Evolutionary conservation across 805 yeast species (phyloP), one percentile per base, ranked within the genome.

Genomic region (Maudiozyma pseudohumilis): DNA sequence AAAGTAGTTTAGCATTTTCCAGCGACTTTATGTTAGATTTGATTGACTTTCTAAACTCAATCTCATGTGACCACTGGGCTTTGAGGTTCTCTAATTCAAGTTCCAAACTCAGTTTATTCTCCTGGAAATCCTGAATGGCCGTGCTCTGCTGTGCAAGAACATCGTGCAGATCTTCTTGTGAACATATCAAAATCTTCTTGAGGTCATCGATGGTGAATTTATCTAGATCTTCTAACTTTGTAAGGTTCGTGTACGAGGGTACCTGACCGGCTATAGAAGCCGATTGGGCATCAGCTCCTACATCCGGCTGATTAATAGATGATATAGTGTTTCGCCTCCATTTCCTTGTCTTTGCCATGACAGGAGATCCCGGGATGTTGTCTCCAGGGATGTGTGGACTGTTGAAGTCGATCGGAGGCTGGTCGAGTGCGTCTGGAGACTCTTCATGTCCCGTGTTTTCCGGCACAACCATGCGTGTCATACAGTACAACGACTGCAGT

Each of bases 161-260:
- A n/a, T 55, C 56, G 38, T 56, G 63, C 39, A 57, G 36, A 38
- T 57, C 61, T 38, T 56, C 61, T 37, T 57, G 62, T 1, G 60
- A 49, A 37, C 58, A 54, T 4, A 55, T 51, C 29, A 59, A 39
- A 16, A 57, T 55, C 27, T 48, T 52, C 29, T 58, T 56, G 43
- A 57, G 41, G 38, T 57, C 60, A 3, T 50, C 56, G 17, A 58
- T 56, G 9, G 59, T 48, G 36, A 42, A 56, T 26, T 45, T 33
- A 22, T 56, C 60, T 36, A 57, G 34, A 37, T 54, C 58, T 36
- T 55, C 46, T 18, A 58, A 40, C 12, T 51, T 44, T 6, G 57
- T 52, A 23, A 57, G 35, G 25, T 44, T 47, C 6, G 59, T 49
- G 30, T 53, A 56, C 2, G 58, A 49, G 6, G 59, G 53, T 16